Evolutionary conservation across 129 eudicot species (phyloP), one percentile per base, ranked within the genome.

Genomic region (Silybum marianum): DNA sequence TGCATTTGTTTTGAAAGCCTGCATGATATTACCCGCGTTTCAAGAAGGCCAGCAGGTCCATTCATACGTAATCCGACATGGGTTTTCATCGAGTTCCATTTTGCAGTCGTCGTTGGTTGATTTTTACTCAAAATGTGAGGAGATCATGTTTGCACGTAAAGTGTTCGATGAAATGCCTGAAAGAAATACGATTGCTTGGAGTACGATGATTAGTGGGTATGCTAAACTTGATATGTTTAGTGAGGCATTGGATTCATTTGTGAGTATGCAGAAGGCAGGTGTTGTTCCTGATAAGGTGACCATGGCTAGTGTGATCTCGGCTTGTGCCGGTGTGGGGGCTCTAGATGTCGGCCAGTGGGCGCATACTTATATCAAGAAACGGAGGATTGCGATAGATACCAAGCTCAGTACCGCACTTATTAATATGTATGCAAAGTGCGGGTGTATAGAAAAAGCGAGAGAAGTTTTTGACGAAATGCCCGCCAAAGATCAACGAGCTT

Each of bases 341-440:
- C 69, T 87, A 80, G 93, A 87, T 86, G 84, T 89, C 74, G 97
- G 93, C 51, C 83, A 72, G 80, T 89, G 93, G 90, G 84, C 89
- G 38, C 97, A 91, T 76, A 65, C 73, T 18, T 91, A 81, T 72
- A 82, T 90, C 10, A 84, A 79, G 80, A 84, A 82, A 82, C 72
- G 54, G 7, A 78, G 73, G 78, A 84, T 89, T 40, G 32, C 19
- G 71, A 80, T 85, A 12, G 97, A 91, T 85, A 46, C 51, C 1
- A 87, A 73, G 82, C 88, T 91, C 36, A 75, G 84, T 58, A 89
- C 91, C 7, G 84, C 91, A 22, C 79, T 91, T 71, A 78, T 89
- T 66, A 85, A 87, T 82, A 84, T 89, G 91, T 91, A 91, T 26
- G 93, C 91, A 10, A 91, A 91, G 82, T 91, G 93, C 70, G 97